Base-by-base conservation (phyloP, 2,329 filamentous ascomycete genomes). In the Paramyrothecium sp. region DNA sequence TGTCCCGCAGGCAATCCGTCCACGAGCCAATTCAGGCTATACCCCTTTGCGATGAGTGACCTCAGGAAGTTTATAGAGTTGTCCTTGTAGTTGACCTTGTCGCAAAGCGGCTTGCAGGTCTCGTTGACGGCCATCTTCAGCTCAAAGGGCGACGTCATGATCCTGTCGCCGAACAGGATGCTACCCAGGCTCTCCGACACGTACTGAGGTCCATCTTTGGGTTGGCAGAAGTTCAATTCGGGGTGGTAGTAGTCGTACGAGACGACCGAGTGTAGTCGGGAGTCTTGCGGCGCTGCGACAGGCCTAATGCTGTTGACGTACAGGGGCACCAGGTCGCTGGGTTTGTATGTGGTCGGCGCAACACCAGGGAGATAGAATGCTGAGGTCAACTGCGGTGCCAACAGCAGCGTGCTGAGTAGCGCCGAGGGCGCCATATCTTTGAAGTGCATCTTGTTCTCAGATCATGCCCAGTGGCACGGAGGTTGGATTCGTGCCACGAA, bases 321-420 rank as follows among this genome's bases (percentile, higher is more conserved):
- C 52, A 99, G 84, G 22, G 93, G 91, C 22, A 99, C 95, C 23
- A 78, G 78, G 66, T 95, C 90, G 69, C 87, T 90, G 54, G 80
- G 78, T 67, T 90, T 87, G 80, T 99, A 99, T 56, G 94, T 94
- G 48, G 92, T 96, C 21, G 95, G 95, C 63, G 94, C 93, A 66
- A 97, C 92, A 65, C 95, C 95, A 41, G 94, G 95, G 46, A 99
- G 90, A 78, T 99, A 99, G 79, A 98, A 99, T 56, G 92, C 91
- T 2, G 86, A 81, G 16, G 81, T 75, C 38, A 86, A 71, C 60
- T 83, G 79, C 22, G 85, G 82, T 26, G 79, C 69, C 51, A 78
- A 74, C 41, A 87, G 69, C 51, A 86, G 69, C 23, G 81, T 73
- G 50, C 78, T 73, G 21, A 84, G 68, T 54, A 85, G 75, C 71